Percentiles rank a stretch among this genome's conserved stretches.
These are phyloP conservation scores for Hypoxylon rickii DNA, from an alignment of 495 filamentous ascomycete species.

Conservation along the genomic window DNA sequence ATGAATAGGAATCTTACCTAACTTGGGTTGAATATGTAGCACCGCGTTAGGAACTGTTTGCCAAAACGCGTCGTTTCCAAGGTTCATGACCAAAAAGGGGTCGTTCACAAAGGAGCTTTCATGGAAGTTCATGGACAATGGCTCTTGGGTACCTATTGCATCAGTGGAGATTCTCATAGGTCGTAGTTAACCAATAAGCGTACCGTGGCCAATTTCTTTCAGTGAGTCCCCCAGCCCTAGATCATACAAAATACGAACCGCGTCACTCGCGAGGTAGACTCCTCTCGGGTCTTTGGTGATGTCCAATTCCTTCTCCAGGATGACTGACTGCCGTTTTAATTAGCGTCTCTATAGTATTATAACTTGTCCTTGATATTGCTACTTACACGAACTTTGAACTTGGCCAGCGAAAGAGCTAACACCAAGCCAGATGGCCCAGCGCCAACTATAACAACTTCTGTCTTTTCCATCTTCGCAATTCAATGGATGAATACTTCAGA, in stretches of 20 bases:
- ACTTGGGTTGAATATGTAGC: constrained; percentile 33
- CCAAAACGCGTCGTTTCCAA: constrained; percentile 6
- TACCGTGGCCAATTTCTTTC: constrained; percentile 42
- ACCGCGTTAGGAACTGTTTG: constrained; percentile 31
- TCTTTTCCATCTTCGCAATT: constrained; percentile 26
- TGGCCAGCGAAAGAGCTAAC: constrained; percentile 40
- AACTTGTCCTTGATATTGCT: neutral
- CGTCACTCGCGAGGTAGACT: constrained; percentile 57
- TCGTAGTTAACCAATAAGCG: neutral
- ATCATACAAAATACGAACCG: constrained; percentile 51
- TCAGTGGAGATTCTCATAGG: neutral
- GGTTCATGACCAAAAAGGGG: constrained; percentile 15
- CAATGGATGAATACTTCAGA: no score
- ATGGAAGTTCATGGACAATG: constrained; percentile 38
- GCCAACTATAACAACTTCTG: constrained; percentile 44
- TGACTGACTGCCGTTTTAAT: constrained; percentile 20
- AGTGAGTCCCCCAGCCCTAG: constrained; percentile 50
- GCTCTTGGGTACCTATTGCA: constrained; percentile 18
- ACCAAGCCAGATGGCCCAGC: constrained; percentile 45
- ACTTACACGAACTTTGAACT: constrained; percentile 38
- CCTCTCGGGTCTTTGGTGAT: constrained; percentile 58
- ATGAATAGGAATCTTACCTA: constrained; percentile 22
- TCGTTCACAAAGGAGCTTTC: constrained; percentile 22
- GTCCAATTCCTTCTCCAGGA: constrained; percentile 50
- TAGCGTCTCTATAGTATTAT: neutral